phyloP scores from a whole-genome alignment of 2,329 filamentous ascomycete species.

The Rutstroemia sp. region DNA sequence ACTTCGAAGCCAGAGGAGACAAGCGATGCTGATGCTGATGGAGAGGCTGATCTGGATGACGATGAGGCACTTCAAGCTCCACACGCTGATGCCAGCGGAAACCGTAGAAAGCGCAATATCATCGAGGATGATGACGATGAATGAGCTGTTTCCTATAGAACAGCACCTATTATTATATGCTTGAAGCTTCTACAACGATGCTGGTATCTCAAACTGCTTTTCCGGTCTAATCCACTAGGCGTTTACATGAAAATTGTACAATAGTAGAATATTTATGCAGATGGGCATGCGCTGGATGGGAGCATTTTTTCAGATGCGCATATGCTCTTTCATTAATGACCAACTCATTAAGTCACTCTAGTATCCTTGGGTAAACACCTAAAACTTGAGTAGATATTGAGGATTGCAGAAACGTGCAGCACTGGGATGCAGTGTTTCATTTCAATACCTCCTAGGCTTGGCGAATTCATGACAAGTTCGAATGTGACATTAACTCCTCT shows the following conservation, averaged over 20 bases:
- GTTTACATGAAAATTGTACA: constrained; percentile 2
- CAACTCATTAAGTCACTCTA: too few species aligned
- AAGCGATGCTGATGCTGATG: constrained; percentile 42
- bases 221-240: neutral
- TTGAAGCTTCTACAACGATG: neutral
- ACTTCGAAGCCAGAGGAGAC: constrained; percentile 32
- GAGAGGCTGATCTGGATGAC: constrained; percentile 48
- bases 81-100: constrained; percentile 18
- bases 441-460: too few species aligned
- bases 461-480: too few species aligned
- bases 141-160: neutral
- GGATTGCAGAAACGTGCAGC: too few species aligned
- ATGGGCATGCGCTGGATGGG: too few species aligned
- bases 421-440: too few species aligned
- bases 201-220: neutral
- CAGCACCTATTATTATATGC: neutral
- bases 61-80: constrained; percentile 33
- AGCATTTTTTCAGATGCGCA: too few species aligned
- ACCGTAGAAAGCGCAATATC: constrained; percentile 47
- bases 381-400: too few species aligned
- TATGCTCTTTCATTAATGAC: too few species aligned
- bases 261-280: neutral
- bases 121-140: constrained; percentile 52
- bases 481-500: neutral
- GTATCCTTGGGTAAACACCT: too few species aligned